Evolutionary conservation across 129 eudicot genomes (phyloP).

Genomic region (Helichrysum umbraculigerum): DNA sequence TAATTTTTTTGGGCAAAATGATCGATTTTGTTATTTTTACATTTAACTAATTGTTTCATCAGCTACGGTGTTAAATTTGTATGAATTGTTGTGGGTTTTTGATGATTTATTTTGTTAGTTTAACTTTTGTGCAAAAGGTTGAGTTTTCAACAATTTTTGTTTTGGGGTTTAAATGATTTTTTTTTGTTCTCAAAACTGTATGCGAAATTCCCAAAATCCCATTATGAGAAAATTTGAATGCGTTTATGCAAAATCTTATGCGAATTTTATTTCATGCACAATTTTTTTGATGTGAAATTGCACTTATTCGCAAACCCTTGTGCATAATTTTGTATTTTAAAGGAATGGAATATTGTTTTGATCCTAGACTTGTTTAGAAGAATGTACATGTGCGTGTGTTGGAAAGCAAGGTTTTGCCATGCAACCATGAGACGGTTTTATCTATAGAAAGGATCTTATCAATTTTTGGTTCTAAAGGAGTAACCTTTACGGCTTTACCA

Average conservation of each 20-base stretch:
- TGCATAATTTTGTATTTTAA: no score
- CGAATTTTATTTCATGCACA: no score
- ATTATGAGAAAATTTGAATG: no score
- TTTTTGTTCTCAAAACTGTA: not conserved
- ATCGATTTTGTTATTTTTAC: not conserved
- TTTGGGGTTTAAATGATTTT: not conserved
- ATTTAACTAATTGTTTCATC: not conserved
- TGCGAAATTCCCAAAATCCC: not conserved
- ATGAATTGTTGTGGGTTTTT: conserved; percentile 8
- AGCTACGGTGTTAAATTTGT: not conserved
- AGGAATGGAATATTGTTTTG: conserved; percentile 6
- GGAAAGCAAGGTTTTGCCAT: not conserved
- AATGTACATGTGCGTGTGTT: not conserved
- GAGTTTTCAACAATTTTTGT: not conserved
- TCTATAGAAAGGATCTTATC: not conserved
- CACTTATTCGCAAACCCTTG: not conserved
- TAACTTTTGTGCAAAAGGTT: not conserved
- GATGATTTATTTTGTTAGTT: not conserved
- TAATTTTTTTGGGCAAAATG: not conserved
- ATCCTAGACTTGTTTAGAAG: not conserved
- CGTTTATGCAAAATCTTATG: no score
- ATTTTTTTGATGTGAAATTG: no score
- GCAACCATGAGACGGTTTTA: not conserved
- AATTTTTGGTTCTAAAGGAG: not conserved
- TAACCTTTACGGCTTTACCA: not conserved